A percentile compares a stretch with the other conserved stretches of the same genome.
Evolutionary conservation across 495 filamentous ascomycete species (phyloP).

Genomic region (Tuber indicum): DNA sequence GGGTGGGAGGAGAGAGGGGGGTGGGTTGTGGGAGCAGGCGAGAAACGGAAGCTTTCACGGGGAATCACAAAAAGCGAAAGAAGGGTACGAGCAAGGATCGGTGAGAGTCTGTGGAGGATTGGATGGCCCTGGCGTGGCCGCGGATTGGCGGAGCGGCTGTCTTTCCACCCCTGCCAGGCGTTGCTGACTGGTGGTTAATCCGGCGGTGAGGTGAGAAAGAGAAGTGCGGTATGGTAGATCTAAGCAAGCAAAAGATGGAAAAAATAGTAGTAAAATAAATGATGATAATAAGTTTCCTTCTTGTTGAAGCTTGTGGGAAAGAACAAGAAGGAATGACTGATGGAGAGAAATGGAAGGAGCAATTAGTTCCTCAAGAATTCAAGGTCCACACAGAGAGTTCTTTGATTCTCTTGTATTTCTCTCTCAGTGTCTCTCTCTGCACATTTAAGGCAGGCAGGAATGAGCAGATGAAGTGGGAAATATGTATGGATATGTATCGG

Average conservation of each 20-base stretch:
- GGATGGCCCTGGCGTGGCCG: conserved; percentile 29
- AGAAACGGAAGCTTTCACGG: conserved; percentile 40
- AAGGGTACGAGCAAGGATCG: conserved; percentile 29
- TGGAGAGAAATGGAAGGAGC: neutral
- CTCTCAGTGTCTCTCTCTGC: neutral
- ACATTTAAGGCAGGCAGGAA: neutral
- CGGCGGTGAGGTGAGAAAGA: conserved; percentile 26
- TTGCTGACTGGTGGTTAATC: conserved; percentile 37
- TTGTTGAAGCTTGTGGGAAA: neutral
- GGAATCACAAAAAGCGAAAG: conserved; percentile 32
- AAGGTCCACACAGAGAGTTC: neutral
- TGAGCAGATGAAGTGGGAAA: conserved; percentile 2
- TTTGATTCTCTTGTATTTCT: neutral
- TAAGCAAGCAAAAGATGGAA: conserved; percentile 12
- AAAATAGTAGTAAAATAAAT: neutral
- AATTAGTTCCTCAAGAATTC: conserved; percentile 1
- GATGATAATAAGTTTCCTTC: neutral
- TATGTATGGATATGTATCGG: conserved; percentile 6
- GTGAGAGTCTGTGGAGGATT: conserved; percentile 27
- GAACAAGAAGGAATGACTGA: neutral
- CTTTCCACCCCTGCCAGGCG: conserved; percentile 29
- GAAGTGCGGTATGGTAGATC: conserved; percentile 34
- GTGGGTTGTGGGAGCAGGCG: conserved; percentile 25
- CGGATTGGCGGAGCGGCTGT: conserved; percentile 36
- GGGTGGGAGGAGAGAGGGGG: neutral